Conservation (phyloP, 192 early-diverging fungal species). For the Gigaspora rosea region DNA sequence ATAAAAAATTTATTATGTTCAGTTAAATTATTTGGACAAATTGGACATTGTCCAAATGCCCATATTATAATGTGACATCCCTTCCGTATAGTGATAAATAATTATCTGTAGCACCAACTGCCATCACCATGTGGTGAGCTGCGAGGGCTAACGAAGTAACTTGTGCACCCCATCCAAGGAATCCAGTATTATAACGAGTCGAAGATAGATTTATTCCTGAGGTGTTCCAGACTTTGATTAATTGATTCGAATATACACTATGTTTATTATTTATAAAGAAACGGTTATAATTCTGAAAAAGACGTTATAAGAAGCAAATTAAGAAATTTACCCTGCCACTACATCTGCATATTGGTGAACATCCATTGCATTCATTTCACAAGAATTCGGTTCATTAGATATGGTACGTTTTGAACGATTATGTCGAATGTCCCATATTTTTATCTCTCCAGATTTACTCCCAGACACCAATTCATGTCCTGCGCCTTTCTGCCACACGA, state of each 20-base stretch:
- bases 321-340: conserved; percentile 52
- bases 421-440: conserved; percentile 63
- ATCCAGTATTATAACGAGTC: conserved; percentile 29
- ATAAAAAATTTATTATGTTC: no score
- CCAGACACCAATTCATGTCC: conserved; percentile 68
- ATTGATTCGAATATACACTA: conserved; percentile 43
- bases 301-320: conserved; percentile 1
- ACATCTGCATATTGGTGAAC: conserved; percentile 63
- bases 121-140: conserved; percentile 28
- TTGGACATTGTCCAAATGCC: no score
- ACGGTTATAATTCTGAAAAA: not conserved
- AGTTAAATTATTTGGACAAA: no score
- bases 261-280: not conserved
- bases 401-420: conserved; percentile 39
- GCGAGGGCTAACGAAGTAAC: conserved; percentile 29
- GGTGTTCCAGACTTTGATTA: conserved; percentile 61
- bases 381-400: conserved; percentile 44
- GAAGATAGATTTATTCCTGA: not conserved
- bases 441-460: conserved; percentile 56
- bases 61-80: no score
- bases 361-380: conserved; percentile 57
- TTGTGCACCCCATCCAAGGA: conserved; percentile 31
- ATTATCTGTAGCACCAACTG: conserved; percentile 29
- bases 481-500: conserved; percentile 55
- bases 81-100: conserved; percentile 31